A percentile compares a stretch with the other conserved stretches of the same genome.
Evolutionary conservation across 2,329 filamentous ascomycete genomes (phyloP).

Genomic region (Corynespora cassiicola): DNA sequence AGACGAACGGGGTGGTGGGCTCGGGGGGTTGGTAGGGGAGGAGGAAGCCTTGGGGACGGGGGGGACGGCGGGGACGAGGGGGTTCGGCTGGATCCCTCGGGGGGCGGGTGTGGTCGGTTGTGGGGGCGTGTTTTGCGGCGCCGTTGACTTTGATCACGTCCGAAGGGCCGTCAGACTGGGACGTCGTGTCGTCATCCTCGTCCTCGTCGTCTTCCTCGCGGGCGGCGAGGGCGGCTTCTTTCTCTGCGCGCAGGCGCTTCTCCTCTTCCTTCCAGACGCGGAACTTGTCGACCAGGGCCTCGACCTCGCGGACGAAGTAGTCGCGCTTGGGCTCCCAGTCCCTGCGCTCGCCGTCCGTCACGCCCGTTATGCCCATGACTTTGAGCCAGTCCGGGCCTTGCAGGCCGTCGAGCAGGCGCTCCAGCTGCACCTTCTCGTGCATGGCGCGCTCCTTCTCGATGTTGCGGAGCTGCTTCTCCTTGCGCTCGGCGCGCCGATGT

Average conservation of each 20-base stretch:
- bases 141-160: constrained; percentile 14
- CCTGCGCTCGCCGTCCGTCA: constrained; percentile 86
- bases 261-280: constrained; percentile 87
- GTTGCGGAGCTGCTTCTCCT: constrained; percentile 72
- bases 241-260: constrained; percentile 78
- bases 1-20: constrained; percentile 72
- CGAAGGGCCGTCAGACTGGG: too few species aligned
- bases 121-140: too few species aligned
- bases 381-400: constrained; percentile 92
- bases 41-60: constrained; percentile 39
- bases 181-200: constrained; percentile 36
- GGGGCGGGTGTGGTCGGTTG: constrained; percentile 40
- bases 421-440: constrained; percentile 71
- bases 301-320: constrained; percentile 84
- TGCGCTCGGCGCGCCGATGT: constrained; percentile 67
- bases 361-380: constrained; percentile 84
- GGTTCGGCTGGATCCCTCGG: constrained; percentile 52
- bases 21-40: constrained; percentile 36
- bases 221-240: constrained; percentile 66
- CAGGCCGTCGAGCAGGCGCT: constrained; percentile 77
- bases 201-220: constrained; percentile 57
- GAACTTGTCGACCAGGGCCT: constrained; percentile 85
- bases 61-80: constrained; percentile 38
- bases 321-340: constrained; percentile 84
- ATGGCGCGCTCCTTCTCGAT: constrained; percentile 71